Base-by-base conservation (phyloP, 768 basidiomycete genomes). In the Naganishia onofrii region DNA sequence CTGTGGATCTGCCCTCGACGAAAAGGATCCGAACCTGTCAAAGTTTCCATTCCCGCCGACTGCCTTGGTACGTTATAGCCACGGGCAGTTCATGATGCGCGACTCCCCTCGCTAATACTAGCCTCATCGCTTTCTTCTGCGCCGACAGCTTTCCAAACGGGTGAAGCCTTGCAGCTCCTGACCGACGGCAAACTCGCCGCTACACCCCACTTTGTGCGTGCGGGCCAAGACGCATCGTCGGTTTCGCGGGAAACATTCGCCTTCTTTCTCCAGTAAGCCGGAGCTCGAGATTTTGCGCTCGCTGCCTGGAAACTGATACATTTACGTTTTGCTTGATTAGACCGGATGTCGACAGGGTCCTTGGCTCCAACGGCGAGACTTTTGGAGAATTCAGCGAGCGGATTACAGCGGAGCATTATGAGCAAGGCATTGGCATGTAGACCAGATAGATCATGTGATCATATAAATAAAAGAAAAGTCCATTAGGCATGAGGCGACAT, bases 161-260 rank as follows among this genome's bases (percentile, higher is more conserved):
- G 96, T 7, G 93, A 99, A 82, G 92, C 95, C 10, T 86, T 99
- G 26, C 89, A 96, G 79, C 84, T 97, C 28, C 89, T 94, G 28
- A 97, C 95, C 1, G 87, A 85, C 12, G 87, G 88, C 17, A 86
- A 84, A 67, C 84, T 99, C 19, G 86, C 88, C 52, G 96, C 96
- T 0, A 99, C 96, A 0, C 95, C 95, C 15, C 95, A 98, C 74
- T 96, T 91, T 73, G 95, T 98, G 52, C 87, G 88, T 71, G 88
- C 92, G 6, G 91, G 88, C 7, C 80, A 80, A 3, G 82, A 82
- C 44, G 67, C 13, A 55, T 31, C 80, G 64, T 82, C 83, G 29
- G 85, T 93, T 29, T 87, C 86, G 5, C 84, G 95, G 65, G 93
- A 98, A 80, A 97, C 96, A 0, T 80, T 84, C 67, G 83, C 83